phyloP scores from a whole-genome alignment of 2,329 filamentous ascomycete genomes.

The Hawksworthiomyces lignivorus region DNA sequence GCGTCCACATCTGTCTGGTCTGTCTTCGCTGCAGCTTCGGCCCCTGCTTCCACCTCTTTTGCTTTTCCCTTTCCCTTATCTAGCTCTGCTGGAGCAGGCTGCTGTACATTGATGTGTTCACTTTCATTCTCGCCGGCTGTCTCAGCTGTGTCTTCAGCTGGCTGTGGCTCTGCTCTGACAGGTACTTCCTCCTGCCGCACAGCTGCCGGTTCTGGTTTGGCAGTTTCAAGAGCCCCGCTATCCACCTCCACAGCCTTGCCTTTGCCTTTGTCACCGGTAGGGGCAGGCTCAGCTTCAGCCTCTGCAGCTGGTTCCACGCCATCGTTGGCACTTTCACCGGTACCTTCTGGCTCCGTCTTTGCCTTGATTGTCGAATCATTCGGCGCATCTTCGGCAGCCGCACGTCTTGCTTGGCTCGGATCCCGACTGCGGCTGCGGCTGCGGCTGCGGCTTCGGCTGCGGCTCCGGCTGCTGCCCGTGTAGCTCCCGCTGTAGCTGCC shows the following conservation, averaged over 20 bases:
- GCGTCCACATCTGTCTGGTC: too few species aligned
- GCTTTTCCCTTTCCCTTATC: background rate
- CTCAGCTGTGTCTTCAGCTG: too few species aligned
- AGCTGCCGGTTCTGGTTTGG: too few species aligned
- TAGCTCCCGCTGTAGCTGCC: constrained; percentile 14
- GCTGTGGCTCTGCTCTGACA: too few species aligned
- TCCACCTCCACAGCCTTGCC: constrained; percentile 9
- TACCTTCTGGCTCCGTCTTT: background rate
- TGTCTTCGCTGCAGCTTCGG: too few species aligned
- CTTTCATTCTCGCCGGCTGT: background rate
- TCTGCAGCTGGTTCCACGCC: too few species aligned
- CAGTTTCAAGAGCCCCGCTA: background rate
- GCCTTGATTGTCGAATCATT: constrained; percentile 9
- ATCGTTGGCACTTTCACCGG: constrained; percentile 1
- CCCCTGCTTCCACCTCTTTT: too few species aligned
- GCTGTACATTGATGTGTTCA: too few species aligned
- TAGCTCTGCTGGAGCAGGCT: background rate
- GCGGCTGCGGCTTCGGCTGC: constrained; percentile 17
- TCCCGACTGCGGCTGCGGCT: constrained; percentile 21
- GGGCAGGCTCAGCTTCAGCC: constrained; percentile 4
- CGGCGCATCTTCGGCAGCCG: too few species aligned
- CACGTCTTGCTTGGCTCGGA: too few species aligned
- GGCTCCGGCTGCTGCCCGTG: constrained; percentile 2
- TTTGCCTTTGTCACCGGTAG: constrained; percentile 5
- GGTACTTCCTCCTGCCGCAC: too few species aligned